Conservation (phyloP, 169 alveolate species). For the Condylostoma magnum region DNA sequence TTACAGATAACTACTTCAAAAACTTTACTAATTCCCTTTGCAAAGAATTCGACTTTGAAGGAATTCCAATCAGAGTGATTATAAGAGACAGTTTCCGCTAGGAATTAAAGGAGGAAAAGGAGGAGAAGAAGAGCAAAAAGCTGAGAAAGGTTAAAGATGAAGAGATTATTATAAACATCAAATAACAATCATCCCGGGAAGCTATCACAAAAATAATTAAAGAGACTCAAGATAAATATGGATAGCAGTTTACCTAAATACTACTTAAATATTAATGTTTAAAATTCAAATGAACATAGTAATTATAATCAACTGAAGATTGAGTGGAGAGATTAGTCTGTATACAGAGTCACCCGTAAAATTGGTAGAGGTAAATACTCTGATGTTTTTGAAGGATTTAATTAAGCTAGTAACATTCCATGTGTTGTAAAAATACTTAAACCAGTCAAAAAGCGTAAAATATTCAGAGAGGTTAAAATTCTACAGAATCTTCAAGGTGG, state of each 20-base stretch:
- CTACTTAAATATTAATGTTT: constrained; percentile 82
- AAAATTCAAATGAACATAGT: constrained; percentile 87
- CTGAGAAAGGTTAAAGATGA: no score
- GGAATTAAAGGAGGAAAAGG: no score
- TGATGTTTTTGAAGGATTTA: constrained; percentile 96
- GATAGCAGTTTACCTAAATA: constrained; percentile 45
- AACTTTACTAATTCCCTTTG: constrained; percentile 43
- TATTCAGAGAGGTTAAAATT: constrained; percentile 96
- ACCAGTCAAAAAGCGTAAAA: constrained; percentile 96
- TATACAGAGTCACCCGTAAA: constrained; percentile 93
- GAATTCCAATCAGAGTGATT: constrained; percentile 65
- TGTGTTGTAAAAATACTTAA: constrained; percentile 95
- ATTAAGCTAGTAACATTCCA: constrained; percentile 63
- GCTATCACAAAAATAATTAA: no score
- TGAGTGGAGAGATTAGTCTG: constrained; percentile 90
- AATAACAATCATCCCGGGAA: no score
- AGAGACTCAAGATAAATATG: constrained; percentile 17
- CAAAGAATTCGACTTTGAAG: constrained; percentile 64
- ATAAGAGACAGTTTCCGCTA: constrained; percentile 70
- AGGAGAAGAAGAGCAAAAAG: no score
- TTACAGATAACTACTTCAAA: constrained; percentile 45
- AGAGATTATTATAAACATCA: no score
- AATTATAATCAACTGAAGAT: constrained; percentile 88
- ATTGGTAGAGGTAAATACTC: constrained; percentile 99
- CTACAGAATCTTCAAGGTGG: constrained; percentile 94